Conservation (phyloP, 1,284 basidiomycete genomes). For the Trametes polyzona region DNA sequence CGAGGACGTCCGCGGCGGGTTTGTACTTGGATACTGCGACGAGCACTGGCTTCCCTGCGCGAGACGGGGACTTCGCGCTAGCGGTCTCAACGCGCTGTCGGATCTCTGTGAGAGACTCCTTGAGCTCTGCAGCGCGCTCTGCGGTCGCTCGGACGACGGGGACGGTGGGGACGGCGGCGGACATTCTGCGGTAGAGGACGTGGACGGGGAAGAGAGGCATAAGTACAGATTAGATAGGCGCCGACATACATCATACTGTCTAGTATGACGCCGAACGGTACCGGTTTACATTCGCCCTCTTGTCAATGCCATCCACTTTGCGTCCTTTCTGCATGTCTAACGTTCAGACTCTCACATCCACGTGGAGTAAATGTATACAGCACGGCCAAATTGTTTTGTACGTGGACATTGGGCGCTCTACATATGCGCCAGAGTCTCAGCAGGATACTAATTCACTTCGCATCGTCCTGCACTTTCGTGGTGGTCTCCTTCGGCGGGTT, state of each 20-base stretch:
- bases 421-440: too few species aligned
- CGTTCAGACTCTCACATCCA: too few species aligned
- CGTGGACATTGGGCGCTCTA: too few species aligned
- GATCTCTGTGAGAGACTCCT: constrained; percentile 54
- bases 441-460: too few species aligned
- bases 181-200: constrained; percentile 19
- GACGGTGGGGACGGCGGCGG: constrained; percentile 10
- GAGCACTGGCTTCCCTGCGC: constrained; percentile 43
- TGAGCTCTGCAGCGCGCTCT: constrained; percentile 51
- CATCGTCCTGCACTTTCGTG: too few species aligned
- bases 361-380: too few species aligned
- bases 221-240: not conserved
- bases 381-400: too few species aligned
- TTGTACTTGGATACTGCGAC: constrained; percentile 97
- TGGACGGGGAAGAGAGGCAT: constrained; percentile 4
- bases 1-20: constrained; percentile 84
- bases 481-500: too few species aligned
- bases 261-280: too few species aligned
- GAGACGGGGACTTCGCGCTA: constrained; percentile 23
- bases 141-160: constrained; percentile 14
- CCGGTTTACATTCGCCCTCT: too few species aligned
- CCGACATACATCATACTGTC: not conserved
- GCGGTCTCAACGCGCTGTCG: constrained; percentile 48
- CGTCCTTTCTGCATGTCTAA: too few species aligned
- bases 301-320: too few species aligned